Conservation (phyloP, 2,329 filamentous ascomycete species). For the Scedosporium minutisporum region DNA sequence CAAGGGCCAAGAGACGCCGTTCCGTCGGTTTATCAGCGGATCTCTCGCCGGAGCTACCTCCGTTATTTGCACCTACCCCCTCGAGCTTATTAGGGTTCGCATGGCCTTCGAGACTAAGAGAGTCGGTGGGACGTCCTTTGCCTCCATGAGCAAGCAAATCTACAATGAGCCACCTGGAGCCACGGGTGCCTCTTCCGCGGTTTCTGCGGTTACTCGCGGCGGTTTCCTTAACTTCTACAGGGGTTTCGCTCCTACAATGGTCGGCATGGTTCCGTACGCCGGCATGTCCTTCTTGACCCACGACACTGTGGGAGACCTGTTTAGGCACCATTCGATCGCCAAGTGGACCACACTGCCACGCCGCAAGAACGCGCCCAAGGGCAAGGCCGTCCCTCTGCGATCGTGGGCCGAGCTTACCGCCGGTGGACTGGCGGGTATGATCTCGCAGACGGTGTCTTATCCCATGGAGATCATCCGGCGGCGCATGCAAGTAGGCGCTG, state of each 20-base stretch:
- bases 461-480: slow-evolving; percentile 86
- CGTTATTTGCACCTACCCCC: slow-evolving; percentile 91
- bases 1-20: slow-evolving; percentile 66
- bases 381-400: slow-evolving; percentile 62
- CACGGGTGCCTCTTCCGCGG: slow-evolving; percentile 30
- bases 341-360: slow-evolving; percentile 66
- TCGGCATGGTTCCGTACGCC: slow-evolving; percentile 95
- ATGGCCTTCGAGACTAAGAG: slow-evolving; percentile 88
- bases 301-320: slow-evolving; percentile 76
- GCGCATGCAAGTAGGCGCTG: slow-evolving; percentile 92
- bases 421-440: slow-evolving; percentile 76
- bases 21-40: slow-evolving; percentile 65
- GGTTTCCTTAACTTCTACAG: slow-evolving; percentile 90
- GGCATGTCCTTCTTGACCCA: slow-evolving; percentile 93
- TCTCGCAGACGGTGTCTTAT: slow-evolving; percentile 88
- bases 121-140: slow-evolving; percentile 58
- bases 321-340: slow-evolving; percentile 60
- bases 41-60: slow-evolving; percentile 75
- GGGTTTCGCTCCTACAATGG: slow-evolving; percentile 79
- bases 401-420: slow-evolving; percentile 81
- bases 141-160: slow-evolving; percentile 74
- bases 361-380: slow-evolving; percentile 35
- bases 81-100: slow-evolving; percentile 87
- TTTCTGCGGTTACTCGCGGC: slow-evolving; percentile 44
- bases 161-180: slow-evolving; percentile 62